phyloP scores from a whole-genome alignment of 1,284 basidiomycete genomes.

The Retiboletus fuscus region DNA sequence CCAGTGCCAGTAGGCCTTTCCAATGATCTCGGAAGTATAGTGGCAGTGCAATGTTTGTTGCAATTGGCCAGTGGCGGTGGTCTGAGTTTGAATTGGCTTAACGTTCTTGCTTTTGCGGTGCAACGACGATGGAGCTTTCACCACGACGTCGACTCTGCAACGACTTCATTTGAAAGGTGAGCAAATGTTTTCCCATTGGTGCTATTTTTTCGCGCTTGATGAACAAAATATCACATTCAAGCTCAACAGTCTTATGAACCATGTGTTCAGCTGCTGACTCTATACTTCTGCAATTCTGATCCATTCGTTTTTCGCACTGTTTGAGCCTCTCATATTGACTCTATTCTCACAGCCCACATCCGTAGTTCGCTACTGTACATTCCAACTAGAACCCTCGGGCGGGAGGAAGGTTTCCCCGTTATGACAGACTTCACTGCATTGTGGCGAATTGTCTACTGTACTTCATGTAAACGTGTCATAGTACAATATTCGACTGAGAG shows the following conservation, averaged over 20 bases:
- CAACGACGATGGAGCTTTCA: too few species aligned
- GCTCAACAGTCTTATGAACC: conserved; percentile 77
- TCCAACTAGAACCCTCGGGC: neutral
- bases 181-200: neutral
- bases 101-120: neutral
- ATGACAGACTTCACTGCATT: neutral
- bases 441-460: neutral
- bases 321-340: conserved; percentile 9
- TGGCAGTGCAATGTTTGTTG: neutral
- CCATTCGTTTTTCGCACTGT: conserved; percentile 21
- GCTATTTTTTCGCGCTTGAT: conserved; percentile 52
- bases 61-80: too few species aligned
- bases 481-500: conserved; percentile 23
- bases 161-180: too few species aligned
- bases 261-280: conserved; percentile 62
- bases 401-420: neutral
- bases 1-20: too few species aligned
- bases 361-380: neutral
- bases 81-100: neutral
- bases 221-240: conserved; percentile 75
- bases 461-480: neutral
- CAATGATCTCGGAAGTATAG: too few species aligned
- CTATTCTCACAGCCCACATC: conserved; percentile 9
- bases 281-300: conserved; percentile 75
- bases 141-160: too few species aligned